Evolutionary conservation across 306 rosid species (phyloP), one percentile per base, ranked within the genome.

Genomic region (Fragaria iinumae): DNA sequence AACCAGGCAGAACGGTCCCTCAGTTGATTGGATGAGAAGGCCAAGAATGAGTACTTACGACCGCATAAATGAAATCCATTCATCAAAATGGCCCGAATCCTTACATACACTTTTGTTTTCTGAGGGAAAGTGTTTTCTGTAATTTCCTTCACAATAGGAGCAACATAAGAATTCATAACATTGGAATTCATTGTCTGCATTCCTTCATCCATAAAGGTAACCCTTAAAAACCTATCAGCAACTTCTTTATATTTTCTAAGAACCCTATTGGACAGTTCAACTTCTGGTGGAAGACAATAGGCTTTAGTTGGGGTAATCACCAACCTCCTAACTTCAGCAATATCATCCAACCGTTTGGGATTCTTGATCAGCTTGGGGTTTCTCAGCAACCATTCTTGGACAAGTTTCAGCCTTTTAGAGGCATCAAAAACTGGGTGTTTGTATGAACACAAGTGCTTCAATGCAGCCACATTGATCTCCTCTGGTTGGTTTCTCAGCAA

Each of bases 1-100:
- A 93, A 93, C 96, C 98, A 93, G 77, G 95, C 98, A 80, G 98
- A 93, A 57, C 92, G 90, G 74, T 93, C 96, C 77, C 88, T 84
- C 38, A 93, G 84, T 82, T 93, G 98, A 87, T 93, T 93, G 66
- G 98, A 85, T 2, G 98, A 93, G 79, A 89, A 93, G 12, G 96
- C 98, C 75, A 91, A 82, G 85, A 93, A 93, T 8, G 91, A 85
- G 81, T 90, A 93, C 55, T 83, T 82, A 64, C 89, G 82, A 50
- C 91, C 87, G 70, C 98, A 93, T 45, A 89, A 76, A 73, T 85
- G 9, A 89, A 93, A 93, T 11, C 98, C 94, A 1, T 80, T 12
- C 18, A n/a, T 85, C 73, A 89, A 67, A 85, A 93, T 84, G 17
- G 74, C 81, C 77, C 59, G 84, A 69, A 93, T 85, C 87, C 94